A percentile compares a stretch with the other conserved stretches of the same genome.
These are phyloP conservation scores for Neurospora tetraspora DNA, from an alignment of 495 filamentous ascomycete genomes.

Conservation along the genomic window DNA sequence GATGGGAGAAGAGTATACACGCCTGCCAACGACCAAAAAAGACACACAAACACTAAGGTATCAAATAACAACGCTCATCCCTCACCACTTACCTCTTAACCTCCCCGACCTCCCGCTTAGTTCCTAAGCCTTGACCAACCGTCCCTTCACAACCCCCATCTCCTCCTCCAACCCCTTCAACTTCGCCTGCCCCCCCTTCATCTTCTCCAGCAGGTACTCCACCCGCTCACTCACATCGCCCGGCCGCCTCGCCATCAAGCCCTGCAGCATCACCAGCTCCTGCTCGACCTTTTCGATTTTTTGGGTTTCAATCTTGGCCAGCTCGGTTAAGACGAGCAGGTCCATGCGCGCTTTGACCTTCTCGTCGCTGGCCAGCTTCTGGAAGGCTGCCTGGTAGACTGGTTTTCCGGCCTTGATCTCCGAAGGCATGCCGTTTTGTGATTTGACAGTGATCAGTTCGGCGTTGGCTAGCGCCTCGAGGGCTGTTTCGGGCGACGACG, in stretches of 20 bases:
- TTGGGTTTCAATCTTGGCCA: slow-evolving; percentile 61
- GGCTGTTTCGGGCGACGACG: slow-evolving; percentile 49
- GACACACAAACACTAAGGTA: background rate
- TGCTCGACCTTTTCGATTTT: slow-evolving; percentile 68
- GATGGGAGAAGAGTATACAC: background rate
- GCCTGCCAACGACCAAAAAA: background rate
- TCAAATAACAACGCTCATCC: background rate
- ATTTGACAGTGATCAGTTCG: slow-evolving; percentile 76
- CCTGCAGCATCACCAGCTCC: slow-evolving; percentile 57
- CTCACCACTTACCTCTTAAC: background rate
- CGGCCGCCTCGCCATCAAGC: slow-evolving; percentile 49
- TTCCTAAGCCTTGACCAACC: slow-evolving; percentile 15
- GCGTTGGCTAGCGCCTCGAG: slow-evolving; percentile 75
- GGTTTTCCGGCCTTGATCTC: slow-evolving; percentile 73
- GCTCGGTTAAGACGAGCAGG: slow-evolving; percentile 52
- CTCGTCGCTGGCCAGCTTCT: slow-evolving; percentile 54
- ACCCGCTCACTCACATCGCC: slow-evolving; percentile 50
- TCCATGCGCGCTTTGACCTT: slow-evolving; percentile 70
- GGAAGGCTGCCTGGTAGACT: slow-evolving; percentile 79
- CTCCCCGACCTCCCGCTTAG: background rate
- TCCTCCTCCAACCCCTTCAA: slow-evolving; percentile 66
- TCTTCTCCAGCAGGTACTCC: slow-evolving; percentile 61
- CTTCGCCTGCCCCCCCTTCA: slow-evolving; percentile 62
- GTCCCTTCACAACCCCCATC: slow-evolving; percentile 58
- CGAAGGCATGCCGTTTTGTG: slow-evolving; percentile 61